Evolutionary conservation across 805 yeast species (phyloP), one percentile per base, ranked within the genome.

Genomic region (Yarrowia divulgata): DNA sequence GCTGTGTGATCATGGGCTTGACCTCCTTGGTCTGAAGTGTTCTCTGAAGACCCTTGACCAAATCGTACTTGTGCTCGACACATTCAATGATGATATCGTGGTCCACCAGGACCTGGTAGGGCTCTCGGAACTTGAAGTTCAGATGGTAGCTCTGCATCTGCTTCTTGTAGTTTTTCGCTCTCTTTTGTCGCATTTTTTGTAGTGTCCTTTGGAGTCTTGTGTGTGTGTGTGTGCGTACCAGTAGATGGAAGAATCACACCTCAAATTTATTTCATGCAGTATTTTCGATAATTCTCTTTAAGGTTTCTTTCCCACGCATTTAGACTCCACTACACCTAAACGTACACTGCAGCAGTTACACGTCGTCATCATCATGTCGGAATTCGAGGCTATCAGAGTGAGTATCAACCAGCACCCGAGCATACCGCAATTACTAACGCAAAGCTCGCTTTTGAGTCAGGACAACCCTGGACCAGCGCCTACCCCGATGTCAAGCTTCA

Each of bases 91-190:
- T 86, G 10, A 93, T 79, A 72, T 89, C 90, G 72, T 91, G 91
- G 77, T 95, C 99, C 8, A 93, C 88, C 19, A 94, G 78, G 34
- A 92, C 89, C 80, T 95, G 99, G 74, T 90, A 93, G 2, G 99
- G 99, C 72, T 90, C 93, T 77, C 97, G 86, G 83, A 95, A 95
- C 74, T 90, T 90, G 85, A 94, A 95, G 8, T 97, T 85, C 77
- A 92, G 90, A 73, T 86, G 85, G 74, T 92, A 90, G 69, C 91
- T 89, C 73, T 89, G 86, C 90, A 95, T 90, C 78, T 91, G 97
- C 82, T 94, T 94, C 78, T 94, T 88, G 79, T 95, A 95, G 0
- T 95, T 84, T 79, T 94, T 94, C 67, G 98, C 97, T 80, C 99
- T 85, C 79, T 93, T 94, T 81, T 94, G 97, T 84, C 97, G 92